These are phyloP conservation scores for Capillidium heterosporum DNA, from an alignment of 371 early-diverging fungal species.

Conservation along the genomic window DNA sequence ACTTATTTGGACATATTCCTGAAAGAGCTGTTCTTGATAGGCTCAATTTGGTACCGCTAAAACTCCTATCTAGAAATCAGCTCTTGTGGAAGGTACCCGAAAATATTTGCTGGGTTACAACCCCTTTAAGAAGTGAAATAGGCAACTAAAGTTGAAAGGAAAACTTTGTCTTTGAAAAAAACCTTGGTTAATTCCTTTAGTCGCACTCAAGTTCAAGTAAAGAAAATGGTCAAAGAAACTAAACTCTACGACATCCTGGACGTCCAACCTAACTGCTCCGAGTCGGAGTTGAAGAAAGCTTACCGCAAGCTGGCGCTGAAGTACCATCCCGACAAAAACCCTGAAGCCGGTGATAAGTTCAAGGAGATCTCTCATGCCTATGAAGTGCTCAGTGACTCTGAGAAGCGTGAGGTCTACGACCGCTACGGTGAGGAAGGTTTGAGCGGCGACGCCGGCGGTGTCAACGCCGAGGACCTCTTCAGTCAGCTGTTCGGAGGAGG, in stretches of 20 bases:
- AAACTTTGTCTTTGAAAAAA: too few species aligned
- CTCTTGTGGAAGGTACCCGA: too few species aligned
- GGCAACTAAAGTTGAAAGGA: too few species aligned
- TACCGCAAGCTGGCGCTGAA: constrained; percentile 82
- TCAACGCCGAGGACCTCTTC: constrained; percentile 70
- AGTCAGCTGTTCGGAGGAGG: constrained; percentile 63
- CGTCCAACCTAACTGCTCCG: constrained; percentile 59
- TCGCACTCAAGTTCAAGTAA: too few species aligned
- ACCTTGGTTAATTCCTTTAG: too few species aligned
- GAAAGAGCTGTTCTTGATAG: too few species aligned
- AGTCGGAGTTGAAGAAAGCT: constrained; percentile 73
- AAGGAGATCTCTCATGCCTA: constrained; percentile 90
- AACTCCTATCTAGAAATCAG: too few species aligned
- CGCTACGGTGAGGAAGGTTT: constrained; percentile 76
- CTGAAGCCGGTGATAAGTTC: constrained; percentile 62
- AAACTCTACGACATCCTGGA: constrained; percentile 87
- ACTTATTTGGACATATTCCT: too few species aligned
- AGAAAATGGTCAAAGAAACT: constrained; percentile 56
- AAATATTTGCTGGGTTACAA: too few species aligned
- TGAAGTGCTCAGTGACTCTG: constrained; percentile 76
- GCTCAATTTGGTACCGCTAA: too few species aligned
- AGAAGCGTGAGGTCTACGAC: constrained; percentile 71
- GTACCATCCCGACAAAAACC: constrained; percentile 91
- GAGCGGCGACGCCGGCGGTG: constrained; percentile 24
- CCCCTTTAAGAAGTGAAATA: too few species aligned